Base-by-base conservation (phyloP, 2,329 filamentous ascomycete genomes). In the Colletotrichum limetticola region DNA sequence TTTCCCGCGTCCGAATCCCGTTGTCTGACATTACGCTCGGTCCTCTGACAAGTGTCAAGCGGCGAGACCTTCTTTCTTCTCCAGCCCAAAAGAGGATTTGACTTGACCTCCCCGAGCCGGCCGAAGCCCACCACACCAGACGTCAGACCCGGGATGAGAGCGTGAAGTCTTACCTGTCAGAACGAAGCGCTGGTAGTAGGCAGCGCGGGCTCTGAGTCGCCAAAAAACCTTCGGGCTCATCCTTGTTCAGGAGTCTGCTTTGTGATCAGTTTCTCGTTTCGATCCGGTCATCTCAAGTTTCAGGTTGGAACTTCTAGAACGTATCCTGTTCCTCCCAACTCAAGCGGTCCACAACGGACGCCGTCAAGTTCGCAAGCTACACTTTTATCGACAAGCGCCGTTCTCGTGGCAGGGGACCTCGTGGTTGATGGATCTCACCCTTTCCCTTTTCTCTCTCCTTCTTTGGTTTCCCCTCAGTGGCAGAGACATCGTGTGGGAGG, bases 231-330 rank as follows among this genome's bases (percentile, higher is more conserved):
- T 53, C 37, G n/a, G 14, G 42, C 32, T 42, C 16, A 65, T 65
- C 66, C 71, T 56, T 70, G 71, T 30, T 37, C 66, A 61, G 60
- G 55, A 70, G 56, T 32, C 19, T 16, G 30, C n/a, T 66, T 5
- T 57, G 60, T 56, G 32, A 56, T 28, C 35, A 30, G 28, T 52
- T 57, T 57, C n/a, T 35, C 35, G 60, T 58, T 65, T 72, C 66
- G 66, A 53, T 60, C 60, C 62, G 66, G 60, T 70, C 70, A 64
- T 72, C 60, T 49, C 60, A 70, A 66, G 71, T 72, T 72, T 72
- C 66, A 72, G 66, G 56, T 57, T 70, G 66, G 70, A 66, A 70
- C 71, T 72, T 70, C 56, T 52, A 70, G 71, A 72, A 61, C 61
- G 60, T 52, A 52, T 70, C 57, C 60, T 49, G 71, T 72, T 70